Percentiles rank a stretch among this genome's conserved stretches.
phyloP scores from a whole-genome alignment of 2,329 filamentous ascomycete genomes.

The Penicillium corylophilum region DNA sequence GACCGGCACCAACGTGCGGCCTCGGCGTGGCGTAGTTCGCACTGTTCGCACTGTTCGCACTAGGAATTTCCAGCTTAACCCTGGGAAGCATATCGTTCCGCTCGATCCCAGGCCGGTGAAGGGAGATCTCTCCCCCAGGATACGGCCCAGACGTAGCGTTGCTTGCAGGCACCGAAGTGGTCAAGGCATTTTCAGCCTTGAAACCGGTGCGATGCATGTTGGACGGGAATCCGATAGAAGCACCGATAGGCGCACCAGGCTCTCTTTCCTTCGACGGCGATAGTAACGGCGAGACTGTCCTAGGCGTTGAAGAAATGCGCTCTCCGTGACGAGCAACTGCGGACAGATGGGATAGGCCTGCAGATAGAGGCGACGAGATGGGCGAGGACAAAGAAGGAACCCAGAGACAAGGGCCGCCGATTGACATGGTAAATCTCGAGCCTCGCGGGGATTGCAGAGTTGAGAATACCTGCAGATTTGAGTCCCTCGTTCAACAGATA shows the following conservation, averaged over 20 bases:
- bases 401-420: constrained; percentile 39
- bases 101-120: constrained; percentile 12
- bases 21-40: constrained; percentile 16
- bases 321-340: constrained; percentile 27
- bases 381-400: constrained; percentile 33
- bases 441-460: neutral
- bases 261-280: constrained; percentile 24
- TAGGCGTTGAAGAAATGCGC: constrained; percentile 21
- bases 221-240: constrained; percentile 2
- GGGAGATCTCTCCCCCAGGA: constrained; percentile 20
- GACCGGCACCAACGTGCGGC: constrained; percentile 15
- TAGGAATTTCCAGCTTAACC: constrained; percentile 29
- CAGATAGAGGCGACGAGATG: constrained; percentile 30
- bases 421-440: constrained; percentile 33
- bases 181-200: constrained; percentile 32
- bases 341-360: constrained; percentile 30
- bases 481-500: neutral
- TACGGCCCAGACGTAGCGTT: constrained; percentile 15
- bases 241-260: constrained; percentile 12
- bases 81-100: constrained; percentile 23
- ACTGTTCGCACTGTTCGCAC: constrained; percentile 20
- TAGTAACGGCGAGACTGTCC: constrained; percentile 20
- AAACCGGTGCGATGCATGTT: constrained; percentile 28
- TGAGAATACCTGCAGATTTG: neutral
- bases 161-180: constrained; percentile 12